Evolutionary conservation across 441 rosid species (phyloP).

Genomic region (Eugenia klotzschiana): DNA sequence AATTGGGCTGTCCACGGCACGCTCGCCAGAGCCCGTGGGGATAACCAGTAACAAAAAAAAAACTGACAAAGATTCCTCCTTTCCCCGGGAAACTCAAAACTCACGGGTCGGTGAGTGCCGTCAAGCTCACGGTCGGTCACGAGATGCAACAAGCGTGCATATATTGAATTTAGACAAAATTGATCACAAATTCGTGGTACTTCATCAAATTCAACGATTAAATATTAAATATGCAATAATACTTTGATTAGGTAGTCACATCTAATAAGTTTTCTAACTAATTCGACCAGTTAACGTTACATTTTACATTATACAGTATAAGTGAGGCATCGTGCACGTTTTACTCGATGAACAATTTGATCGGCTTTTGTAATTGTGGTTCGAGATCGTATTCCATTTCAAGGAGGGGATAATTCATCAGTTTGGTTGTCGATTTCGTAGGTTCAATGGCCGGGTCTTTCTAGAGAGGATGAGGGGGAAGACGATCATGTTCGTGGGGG

Average conservation of each 20-base stretch:
- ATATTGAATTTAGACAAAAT: not conserved
- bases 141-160: not conserved
- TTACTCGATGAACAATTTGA: not conserved
- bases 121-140: constrained; percentile 6
- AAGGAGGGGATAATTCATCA: not conserved
- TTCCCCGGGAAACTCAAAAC: not conserved
- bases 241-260: not conserved
- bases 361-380: not conserved
- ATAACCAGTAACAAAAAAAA: not conserved
- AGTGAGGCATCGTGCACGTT: not conserved
- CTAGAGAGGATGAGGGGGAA: constrained; percentile 45
- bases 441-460: constrained; percentile 47
- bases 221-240: not conserved
- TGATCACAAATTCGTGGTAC: not conserved
- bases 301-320: no score
- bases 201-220: not conserved
- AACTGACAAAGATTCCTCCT: constrained; percentile 7
- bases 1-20: not conserved
- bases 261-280: accelerated
- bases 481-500: constrained; percentile 75
- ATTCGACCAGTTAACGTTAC: not conserved
- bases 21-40: not conserved
- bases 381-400: not conserved
- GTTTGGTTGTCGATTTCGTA: not conserved
- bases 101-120: not conserved